phyloP scores from a whole-genome alignment of 306 rosid species.

The Vigna trinervia region DNA sequence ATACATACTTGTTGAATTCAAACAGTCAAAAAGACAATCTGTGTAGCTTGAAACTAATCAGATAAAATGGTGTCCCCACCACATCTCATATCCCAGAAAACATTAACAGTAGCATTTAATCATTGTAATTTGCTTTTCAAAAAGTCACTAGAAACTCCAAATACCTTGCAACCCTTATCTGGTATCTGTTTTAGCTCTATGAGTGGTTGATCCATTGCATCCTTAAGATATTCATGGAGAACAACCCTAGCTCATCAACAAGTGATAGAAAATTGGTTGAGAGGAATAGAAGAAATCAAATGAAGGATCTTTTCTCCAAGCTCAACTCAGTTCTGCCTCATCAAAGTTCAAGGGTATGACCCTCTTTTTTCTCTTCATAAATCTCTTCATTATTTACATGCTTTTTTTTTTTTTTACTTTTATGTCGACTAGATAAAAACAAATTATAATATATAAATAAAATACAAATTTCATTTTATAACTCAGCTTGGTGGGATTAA shows the following conservation, averaged over 20 bases:
- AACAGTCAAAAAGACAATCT: slow-evolving; percentile 34
- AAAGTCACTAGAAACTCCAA: slow-evolving; percentile 11
- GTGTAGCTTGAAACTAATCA: neutral
- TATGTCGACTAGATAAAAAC: too few species aligned
- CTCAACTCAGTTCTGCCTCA: slow-evolving; percentile 63
- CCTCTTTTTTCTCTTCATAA: neutral
- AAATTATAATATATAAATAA: too few species aligned
- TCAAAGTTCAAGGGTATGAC: slow-evolving; percentile 51
- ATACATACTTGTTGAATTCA: neutral
- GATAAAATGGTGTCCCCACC: slow-evolving; percentile 39
- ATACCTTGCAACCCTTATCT: neutral
- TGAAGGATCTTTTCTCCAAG: slow-evolving; percentile 62
- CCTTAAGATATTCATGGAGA: slow-evolving; percentile 46
- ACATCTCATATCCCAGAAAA: slow-evolving; percentile 18
- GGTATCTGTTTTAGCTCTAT: neutral
- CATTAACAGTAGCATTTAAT: slow-evolving; percentile 25
- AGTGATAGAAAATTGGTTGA: slow-evolving; percentile 63
- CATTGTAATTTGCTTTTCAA: slow-evolving; percentile 40
- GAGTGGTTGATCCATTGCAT: neutral
- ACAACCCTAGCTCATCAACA: slow-evolving; percentile 60
- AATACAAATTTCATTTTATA: too few species aligned
- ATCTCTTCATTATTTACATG: neutral
- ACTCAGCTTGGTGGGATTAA: too few species aligned
- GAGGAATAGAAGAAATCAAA: slow-evolving; percentile 63
- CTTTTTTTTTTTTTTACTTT: too few species aligned